These are phyloP conservation scores for Saccharomyces hybrid DNA, from an alignment of 1,139 yeast species.

Conservation along the genomic window DNA sequence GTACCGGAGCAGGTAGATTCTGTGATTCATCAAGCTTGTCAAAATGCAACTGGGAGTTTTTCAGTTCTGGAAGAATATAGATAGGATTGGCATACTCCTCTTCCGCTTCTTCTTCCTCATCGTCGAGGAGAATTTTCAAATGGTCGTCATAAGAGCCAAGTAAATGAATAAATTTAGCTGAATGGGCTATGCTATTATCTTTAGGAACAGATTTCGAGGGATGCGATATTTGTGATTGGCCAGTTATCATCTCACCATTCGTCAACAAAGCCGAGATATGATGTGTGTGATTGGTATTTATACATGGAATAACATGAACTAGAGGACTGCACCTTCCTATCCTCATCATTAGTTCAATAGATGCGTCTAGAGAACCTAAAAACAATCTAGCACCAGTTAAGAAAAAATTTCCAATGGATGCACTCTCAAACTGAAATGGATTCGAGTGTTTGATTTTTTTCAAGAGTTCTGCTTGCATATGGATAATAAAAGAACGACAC, in stretches of 20 bases:
- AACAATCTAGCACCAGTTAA: constrained; percentile 75
- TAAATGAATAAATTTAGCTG: neutral
- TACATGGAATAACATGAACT: constrained; percentile 64
- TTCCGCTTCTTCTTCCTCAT: constrained; percentile 29
- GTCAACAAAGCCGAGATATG: constrained; percentile 73
- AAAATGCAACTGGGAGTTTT: constrained; percentile 66
- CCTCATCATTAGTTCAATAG: constrained; percentile 66
- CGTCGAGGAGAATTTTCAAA: neutral
- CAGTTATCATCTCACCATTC: constrained; percentile 71
- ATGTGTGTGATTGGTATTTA: constrained; percentile 76
- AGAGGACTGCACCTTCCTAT: constrained; percentile 54
- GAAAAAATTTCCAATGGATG: constrained; percentile 79
- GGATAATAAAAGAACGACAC: constrained; percentile 67
- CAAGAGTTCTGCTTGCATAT: constrained; percentile 68
- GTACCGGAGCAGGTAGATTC: constrained; percentile 69
- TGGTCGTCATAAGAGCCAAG: neutral
- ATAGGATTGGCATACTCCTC: constrained; percentile 53
- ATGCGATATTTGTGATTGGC: constrained; percentile 94
- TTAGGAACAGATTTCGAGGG: constrained; percentile 37
- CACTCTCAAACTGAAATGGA: constrained; percentile 62
- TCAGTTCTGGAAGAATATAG: constrained; percentile 65
- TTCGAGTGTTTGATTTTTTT: constrained; percentile 54
- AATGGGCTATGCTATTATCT: neutral
- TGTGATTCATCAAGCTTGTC: constrained; percentile 45
- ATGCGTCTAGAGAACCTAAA: constrained; percentile 77